Percentiles rank a stretch among this genome's conserved stretches.
Evolutionary conservation across 768 basidiomycete genomes (phyloP).

Genomic region (Kwoniella heveanensis): DNA sequence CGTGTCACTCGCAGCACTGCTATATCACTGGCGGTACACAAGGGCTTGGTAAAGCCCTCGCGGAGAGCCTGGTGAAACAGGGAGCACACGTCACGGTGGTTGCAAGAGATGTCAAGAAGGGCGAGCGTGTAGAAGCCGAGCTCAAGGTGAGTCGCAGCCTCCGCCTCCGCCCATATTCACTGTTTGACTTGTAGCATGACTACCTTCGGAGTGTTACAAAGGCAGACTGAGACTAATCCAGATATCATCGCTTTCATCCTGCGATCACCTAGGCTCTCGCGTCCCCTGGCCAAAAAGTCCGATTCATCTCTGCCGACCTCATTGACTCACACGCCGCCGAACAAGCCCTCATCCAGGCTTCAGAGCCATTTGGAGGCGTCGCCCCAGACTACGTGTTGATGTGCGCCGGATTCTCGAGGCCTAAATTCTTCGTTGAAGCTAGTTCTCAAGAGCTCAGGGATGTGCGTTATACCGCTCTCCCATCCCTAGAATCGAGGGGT

Average conservation of each 20-base stretch:
- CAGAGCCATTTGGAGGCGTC: conserved; percentile 61
- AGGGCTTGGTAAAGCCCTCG: conserved; percentile 76
- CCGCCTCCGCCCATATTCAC: too few relatives aligned
- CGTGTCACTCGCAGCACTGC: conserved; percentile 64
- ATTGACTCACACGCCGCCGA: conserved; percentile 62
- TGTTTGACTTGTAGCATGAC: too few relatives aligned
- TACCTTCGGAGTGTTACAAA: too few relatives aligned
- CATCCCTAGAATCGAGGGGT: too few relatives aligned
- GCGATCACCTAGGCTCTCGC: conserved; percentile 18
- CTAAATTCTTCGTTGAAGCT: conserved; percentile 75
- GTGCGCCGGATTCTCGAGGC: conserved; percentile 70
- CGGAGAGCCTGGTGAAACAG: conserved; percentile 63
- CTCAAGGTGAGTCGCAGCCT: conserved; percentile 64
- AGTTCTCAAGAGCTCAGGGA: conserved; percentile 62
- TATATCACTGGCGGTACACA: conserved; percentile 82
- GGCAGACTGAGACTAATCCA: too few relatives aligned
- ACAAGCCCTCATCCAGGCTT: conserved; percentile 67
- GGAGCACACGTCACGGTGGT: conserved; percentile 87
- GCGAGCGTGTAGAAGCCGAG: conserved; percentile 65
- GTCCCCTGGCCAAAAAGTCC: conserved; percentile 64
- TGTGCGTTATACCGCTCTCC: conserved; percentile 26
- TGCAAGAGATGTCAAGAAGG: conserved; percentile 68
- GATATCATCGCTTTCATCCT: too few relatives aligned
- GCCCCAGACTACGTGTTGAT: conserved; percentile 76
- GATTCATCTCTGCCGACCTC: conserved; percentile 69